Evolutionary conservation across 2,329 filamentous ascomycete genomes (phyloP).

Genomic region (Chaetomium sp.): DNA sequence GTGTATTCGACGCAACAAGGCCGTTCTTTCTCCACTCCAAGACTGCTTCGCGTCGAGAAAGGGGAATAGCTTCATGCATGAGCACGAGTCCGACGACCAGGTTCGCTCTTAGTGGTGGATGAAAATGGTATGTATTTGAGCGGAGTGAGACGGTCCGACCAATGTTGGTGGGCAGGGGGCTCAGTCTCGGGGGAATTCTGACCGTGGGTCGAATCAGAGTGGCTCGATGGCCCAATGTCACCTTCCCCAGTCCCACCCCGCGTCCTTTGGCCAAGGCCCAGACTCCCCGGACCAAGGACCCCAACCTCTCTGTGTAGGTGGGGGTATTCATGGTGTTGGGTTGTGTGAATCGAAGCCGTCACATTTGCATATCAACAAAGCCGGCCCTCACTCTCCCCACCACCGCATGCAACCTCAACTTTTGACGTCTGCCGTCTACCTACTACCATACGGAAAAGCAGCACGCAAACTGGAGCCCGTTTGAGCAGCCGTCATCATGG

Average conservation of each 20-base stretch:
- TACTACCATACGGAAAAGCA: not conserved
- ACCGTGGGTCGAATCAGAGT: slow-evolving; percentile 1
- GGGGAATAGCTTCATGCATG: not conserved
- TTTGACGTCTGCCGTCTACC: not conserved
- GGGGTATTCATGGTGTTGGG: no score
- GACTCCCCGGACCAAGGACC: no score
- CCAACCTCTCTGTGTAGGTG: no score
- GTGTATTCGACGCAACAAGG: no score
- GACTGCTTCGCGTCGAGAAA: no score
- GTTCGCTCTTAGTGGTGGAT: slow-evolving; percentile 17
- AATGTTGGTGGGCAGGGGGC: not conserved
- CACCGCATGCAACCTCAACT: not conserved
- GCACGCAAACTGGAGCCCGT: not conserved
- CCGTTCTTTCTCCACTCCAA: no score
- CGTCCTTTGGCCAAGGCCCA: not conserved
- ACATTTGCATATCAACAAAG: slow-evolving; percentile 1
- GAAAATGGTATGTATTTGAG: not conserved
- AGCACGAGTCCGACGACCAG: not conserved
- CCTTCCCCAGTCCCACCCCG: not conserved
- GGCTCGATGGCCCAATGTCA: not conserved
- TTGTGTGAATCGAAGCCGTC: not conserved
- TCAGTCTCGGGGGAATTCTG: not conserved
- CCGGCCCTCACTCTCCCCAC: not conserved
- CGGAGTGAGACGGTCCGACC: not conserved
- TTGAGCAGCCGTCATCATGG: slow-evolving; percentile 3